phyloP scores from a whole-genome alignment of 148 eudicot species.

The Rhododendron molle region DNA sequence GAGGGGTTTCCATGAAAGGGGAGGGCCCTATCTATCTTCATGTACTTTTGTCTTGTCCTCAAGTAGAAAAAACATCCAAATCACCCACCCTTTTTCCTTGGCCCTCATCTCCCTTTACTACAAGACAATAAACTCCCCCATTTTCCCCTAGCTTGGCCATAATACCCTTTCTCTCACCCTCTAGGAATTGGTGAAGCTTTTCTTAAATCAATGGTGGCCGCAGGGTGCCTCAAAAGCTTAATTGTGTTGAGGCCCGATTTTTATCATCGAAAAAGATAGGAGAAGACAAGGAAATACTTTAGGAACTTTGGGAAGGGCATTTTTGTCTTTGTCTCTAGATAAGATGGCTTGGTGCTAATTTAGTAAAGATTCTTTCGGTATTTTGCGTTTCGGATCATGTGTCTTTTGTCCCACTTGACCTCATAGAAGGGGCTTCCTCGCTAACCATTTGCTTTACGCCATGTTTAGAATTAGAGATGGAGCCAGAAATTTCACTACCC shows the following conservation, averaged over 20 bases:
- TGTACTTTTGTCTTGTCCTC: slow-evolving; percentile 36
- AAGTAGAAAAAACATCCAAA: slow-evolving; percentile 29
- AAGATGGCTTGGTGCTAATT: background rate
- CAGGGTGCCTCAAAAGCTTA: background rate
- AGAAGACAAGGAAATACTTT: background rate
- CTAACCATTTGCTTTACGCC: background rate
- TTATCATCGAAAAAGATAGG: background rate
- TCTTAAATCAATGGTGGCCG: background rate
- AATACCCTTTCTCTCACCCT: background rate
- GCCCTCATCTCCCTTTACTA: background rate
- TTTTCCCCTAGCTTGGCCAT: background rate
- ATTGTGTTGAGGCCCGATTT: background rate
- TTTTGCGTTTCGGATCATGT: slow-evolving; percentile 4
- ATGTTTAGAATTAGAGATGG: too few species aligned
- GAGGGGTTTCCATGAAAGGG: background rate
- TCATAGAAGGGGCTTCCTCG: background rate
- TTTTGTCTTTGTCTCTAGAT: background rate
- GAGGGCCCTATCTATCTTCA: background rate
- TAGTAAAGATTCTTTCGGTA: slow-evolving; percentile 2
- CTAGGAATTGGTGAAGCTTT: background rate
- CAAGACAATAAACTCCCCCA: background rate
- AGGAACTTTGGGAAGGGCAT: background rate
- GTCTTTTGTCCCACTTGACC: background rate
- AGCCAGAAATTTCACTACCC: too few species aligned
- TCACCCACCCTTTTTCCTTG: background rate